These are phyloP conservation scores for Eucalyptus pumila DNA, from an alignment of 345 rosid genomes.

Conservation along the genomic window DNA sequence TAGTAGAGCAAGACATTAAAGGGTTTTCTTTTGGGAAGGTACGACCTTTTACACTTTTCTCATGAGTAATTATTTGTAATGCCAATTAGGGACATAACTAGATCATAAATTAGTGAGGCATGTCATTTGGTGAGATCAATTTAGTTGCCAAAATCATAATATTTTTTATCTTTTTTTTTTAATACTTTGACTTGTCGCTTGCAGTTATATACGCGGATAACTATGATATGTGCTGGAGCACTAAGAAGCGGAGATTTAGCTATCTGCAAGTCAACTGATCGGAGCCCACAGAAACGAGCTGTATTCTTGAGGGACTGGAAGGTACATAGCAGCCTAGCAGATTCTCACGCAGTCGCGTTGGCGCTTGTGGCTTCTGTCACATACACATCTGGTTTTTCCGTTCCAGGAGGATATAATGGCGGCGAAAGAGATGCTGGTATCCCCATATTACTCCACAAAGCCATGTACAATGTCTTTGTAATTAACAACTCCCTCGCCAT, in stretches of 20 bases:
- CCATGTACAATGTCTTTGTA: not conserved
- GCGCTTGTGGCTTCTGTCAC: not conserved
- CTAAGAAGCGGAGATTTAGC: accelerated
- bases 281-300: not conserved
- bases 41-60: too few relatives aligned
- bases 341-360: not conserved
- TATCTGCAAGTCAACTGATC: not conserved
- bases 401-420: not conserved
- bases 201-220: accelerated
- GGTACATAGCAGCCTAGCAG: too few relatives aligned
- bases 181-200: not conserved
- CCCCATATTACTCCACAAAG: not conserved
- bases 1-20: too few relatives aligned
- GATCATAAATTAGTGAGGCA: not conserved
- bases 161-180: too few relatives aligned
- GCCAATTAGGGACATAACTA: not conserved
- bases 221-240: accelerated
- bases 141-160: not conserved
- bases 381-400: not conserved
- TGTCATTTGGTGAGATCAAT: not conserved
- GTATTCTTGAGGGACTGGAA: accelerated
- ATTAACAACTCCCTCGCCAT: not conserved
- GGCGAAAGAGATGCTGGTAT: not conserved
- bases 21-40: too few relatives aligned
- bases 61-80: accelerated